Evolutionary conservation across 2,329 filamentous ascomycete species (phyloP), one percentile per base, ranked within the genome.

Genomic region (Acrocalymma vagum): DNA sequence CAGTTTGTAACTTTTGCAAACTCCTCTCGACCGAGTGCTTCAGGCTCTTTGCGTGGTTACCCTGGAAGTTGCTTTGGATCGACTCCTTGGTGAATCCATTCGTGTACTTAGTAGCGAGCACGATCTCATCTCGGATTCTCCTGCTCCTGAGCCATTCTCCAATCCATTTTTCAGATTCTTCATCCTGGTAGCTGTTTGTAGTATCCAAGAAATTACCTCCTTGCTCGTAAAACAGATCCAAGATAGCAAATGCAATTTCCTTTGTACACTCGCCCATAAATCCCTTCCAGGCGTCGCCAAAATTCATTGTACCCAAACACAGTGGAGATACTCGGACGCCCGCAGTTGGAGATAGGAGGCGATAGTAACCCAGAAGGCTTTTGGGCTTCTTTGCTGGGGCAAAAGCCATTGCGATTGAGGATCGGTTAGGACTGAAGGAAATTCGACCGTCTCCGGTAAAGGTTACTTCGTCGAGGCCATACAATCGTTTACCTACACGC

Each of bases 181-280:
- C 66, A 39, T 58, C 45, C 34, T 72, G 67, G 42, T 73, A 74
- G 47, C 64, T 67, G 44, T 65, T 66, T 7, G 67, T 67, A 5
- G 84, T 88, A 62, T 89, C 86, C 58, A 90, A 84, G 64, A 89
- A 89, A 70, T 89, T 89, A 21, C 86, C 86, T 4, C 84, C 84
- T 0, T 83, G 77, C 6, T 79, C 76, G 79, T 77, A 82, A 68
- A 81, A 89, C 60, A 79, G 82, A 56, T 89, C 85, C 6, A 89
- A 75, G 17, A 90, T 81, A 16, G 75, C 72, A 53, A 87, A 84
- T 2, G 80, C 83, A 2, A 80, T 78, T 36, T 81, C 73, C 58
- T 88, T 82, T 62, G 81, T 77, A 85, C 87, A 55, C 37, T 77
- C 76, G 4, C 46, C 57, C 3, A 57, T 32, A 7, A 38, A 6